phyloP scores from a whole-genome alignment of 441 rosid species.

The Pelargonium citronellum region DNA sequence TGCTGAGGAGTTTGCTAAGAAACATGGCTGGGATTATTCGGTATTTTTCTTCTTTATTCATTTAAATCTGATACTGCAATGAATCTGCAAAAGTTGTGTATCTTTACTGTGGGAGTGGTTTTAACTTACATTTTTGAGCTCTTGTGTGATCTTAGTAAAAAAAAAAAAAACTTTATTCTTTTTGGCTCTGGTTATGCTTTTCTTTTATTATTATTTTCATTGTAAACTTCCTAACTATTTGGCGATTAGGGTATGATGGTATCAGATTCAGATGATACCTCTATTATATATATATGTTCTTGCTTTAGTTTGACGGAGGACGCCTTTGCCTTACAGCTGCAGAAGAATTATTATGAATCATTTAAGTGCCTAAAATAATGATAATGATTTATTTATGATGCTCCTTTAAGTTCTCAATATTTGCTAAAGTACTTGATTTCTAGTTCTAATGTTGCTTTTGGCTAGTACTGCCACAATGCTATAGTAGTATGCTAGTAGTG shows the following conservation, averaged over 20 bases:
- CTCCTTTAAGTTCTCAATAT: not conserved
- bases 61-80: not conserved
- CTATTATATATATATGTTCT: not conserved
- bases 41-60: constrained; percentile 29
- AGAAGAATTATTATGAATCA: not conserved
- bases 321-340: not conserved
- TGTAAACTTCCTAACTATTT: not conserved
- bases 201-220: not conserved
- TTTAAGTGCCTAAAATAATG: not conserved
- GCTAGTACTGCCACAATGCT: not conserved
- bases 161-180: too few species aligned
- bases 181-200: not conserved
- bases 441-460: not conserved
- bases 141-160: not conserved
- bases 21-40: constrained; percentile 81
- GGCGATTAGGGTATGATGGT: not conserved
- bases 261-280: not conserved
- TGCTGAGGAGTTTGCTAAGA: constrained; percentile 76
- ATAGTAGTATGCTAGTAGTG: not conserved
- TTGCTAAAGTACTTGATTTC: not conserved
- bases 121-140: constrained; percentile 1
- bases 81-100: not conserved
- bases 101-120: not conserved
- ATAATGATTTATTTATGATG: not conserved
- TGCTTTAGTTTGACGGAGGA: too few species aligned